These are phyloP conservation scores for Kodamaea plutei DNA, from an alignment of 1,139 yeast genomes.

Conservation along the genomic window DNA sequence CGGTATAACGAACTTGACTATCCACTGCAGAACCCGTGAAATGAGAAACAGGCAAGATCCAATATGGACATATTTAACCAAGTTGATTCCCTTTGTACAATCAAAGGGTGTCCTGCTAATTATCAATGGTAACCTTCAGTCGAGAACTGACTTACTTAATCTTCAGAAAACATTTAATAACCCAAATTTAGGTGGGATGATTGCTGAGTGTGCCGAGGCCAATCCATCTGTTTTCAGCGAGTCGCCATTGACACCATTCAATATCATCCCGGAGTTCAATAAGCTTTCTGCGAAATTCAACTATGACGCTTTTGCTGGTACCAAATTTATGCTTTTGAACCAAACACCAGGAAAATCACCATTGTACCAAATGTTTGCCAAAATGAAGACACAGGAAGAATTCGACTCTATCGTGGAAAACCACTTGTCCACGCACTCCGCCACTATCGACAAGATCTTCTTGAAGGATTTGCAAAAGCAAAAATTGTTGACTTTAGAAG, in stretches of 20 bases:
- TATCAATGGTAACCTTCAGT: slow-evolving; percentile 73
- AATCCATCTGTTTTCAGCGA: slow-evolving; percentile 72
- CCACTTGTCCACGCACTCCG: slow-evolving; percentile 25
- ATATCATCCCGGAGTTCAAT: slow-evolving; percentile 52
- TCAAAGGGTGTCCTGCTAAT: slow-evolving; percentile 66
- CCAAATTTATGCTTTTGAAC: slow-evolving; percentile 75
- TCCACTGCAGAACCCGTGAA: slow-evolving; percentile 84
- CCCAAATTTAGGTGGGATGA: slow-evolving; percentile 75
- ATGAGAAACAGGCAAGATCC: slow-evolving; percentile 91
- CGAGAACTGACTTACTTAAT: slow-evolving; percentile 50
- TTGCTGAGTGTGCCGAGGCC: slow-evolving; percentile 84
- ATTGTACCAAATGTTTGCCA: slow-evolving; percentile 54
- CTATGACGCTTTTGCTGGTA: slow-evolving; percentile 46
- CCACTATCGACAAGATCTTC: slow-evolving; percentile 28
- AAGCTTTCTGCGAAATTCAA: slow-evolving; percentile 40
- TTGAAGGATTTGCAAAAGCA: slow-evolving; percentile 35
- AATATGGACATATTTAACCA: slow-evolving; percentile 59
- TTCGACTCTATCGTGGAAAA: slow-evolving; percentile 27
- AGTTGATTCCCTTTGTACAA: slow-evolving; percentile 59
- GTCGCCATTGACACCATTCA: slow-evolving; percentile 51
- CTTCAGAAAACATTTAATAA: slow-evolving; percentile 51
- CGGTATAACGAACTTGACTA: slow-evolving; percentile 79
- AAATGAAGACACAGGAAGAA: slow-evolving; percentile 53
- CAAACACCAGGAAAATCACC: slow-evolving; percentile 76
- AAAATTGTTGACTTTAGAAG: slow-evolving; percentile 18